Evolutionary conservation across 1,284 basidiomycete genomes (phyloP).

Genomic region (Apiotrichum mycotoxinovorans): DNA sequence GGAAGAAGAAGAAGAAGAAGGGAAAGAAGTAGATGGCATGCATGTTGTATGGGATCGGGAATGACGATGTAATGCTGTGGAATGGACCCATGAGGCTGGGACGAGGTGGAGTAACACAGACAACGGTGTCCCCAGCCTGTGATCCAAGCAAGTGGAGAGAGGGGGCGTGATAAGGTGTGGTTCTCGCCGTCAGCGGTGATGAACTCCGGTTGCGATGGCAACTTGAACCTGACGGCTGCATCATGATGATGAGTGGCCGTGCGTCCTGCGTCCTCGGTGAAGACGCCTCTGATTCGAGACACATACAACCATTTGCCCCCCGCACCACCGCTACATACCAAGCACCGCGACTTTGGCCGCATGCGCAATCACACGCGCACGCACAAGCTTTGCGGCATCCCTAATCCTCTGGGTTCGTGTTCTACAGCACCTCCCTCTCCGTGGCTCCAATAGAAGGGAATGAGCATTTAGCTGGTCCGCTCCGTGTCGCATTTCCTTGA

Average conservation of each 20-base stretch:
- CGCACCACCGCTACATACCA: no score
- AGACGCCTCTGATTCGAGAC: no score
- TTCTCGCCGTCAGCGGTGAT: no score
- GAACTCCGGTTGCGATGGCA: no score
- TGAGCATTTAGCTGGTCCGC: not conserved
- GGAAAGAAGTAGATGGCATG: constrained; percentile 19
- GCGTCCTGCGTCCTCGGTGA: no score
- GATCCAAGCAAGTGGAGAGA: no score
- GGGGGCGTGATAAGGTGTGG: no score
- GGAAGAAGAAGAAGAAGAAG: constrained; percentile 33
- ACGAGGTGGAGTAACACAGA: not conserved
- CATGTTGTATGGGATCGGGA: constrained; percentile 11
- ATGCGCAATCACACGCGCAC: not conserved
- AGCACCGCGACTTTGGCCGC: no score
- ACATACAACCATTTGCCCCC: no score
- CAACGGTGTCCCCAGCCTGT: not conserved
- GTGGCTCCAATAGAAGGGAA: not conserved
- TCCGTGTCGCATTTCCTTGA: constrained; percentile 18
- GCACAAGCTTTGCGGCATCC: constrained; percentile 7
- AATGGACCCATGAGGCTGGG: not conserved
- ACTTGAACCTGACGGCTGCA: no score
- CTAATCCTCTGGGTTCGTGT: constrained; percentile 7
- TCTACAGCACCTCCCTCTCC: not conserved
- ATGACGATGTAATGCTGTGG: not conserved
- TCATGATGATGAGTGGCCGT: no score